Base-by-base conservation (phyloP, 2,329 filamentous ascomycete genomes). In the Westerdykella aurantiaca region DNA sequence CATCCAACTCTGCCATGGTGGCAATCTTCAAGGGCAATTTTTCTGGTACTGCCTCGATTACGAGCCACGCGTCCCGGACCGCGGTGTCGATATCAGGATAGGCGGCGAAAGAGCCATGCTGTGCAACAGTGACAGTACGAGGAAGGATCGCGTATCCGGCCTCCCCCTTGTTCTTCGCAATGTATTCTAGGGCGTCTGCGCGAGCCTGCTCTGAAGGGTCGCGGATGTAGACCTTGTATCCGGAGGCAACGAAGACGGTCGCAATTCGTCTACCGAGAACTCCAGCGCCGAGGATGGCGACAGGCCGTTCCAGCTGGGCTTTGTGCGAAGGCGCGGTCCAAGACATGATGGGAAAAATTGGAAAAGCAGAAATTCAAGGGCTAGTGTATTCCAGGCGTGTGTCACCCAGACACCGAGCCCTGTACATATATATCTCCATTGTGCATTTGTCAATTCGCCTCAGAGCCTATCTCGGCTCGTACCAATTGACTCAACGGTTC, bases 1-100 rank as follows among this genome's bases (percentile, higher is more conserved):
- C 50, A n/a, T 75, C 74, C 7, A 79, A 61, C 3, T 74, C 63
- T 2, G 62, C 71, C 45, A 78, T 74, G 0, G 69, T 73, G 11
- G 64, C 62, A 12, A 72, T 70, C 59, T 79, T 80, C 25, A 77
- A 51, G 6, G 66, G 52, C 9, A 77, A 61, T 42, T 67, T 72
- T 53, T 78, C 77, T 0, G 75, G 76, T 0, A 79, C 69, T 12
- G 70, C 74, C 56, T 78, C 77, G 45, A 78, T 69, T n/a, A 78
- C 71, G 5, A 78, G 63, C 77, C 73, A 80, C 2, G 75, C 70
- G 29, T 72, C 58, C 1, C 56, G 41, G 5, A 79, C 69, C 0
- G 75, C 71, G 0, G 52, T 40, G 6, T 61, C 45, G 2, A 78
- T 51, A 22, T 69, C 62, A 5, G 67, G 60, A 14, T 33, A 14